phyloP scores from a whole-genome alignment of 495 filamentous ascomycete species.

The Trichoderma parareesei region DNA sequence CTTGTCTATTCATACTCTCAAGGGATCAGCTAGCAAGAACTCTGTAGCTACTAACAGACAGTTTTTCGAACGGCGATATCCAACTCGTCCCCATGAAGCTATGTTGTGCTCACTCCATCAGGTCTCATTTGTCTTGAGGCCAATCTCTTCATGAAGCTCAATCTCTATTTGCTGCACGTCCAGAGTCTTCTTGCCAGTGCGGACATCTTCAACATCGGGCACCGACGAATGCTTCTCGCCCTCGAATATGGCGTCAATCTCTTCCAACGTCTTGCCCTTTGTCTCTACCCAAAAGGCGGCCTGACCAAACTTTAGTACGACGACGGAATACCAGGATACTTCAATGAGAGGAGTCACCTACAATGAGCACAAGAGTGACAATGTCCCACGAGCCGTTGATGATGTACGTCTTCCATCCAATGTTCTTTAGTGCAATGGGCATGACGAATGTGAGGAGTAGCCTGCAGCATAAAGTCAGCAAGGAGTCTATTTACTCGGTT shows the following conservation, averaged over 20 bases:
- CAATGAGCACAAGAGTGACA: conserved; percentile 20
- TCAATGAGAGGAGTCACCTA: conserved; percentile 9
- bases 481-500: conserved; percentile 4
- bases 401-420: conserved; percentile 30
- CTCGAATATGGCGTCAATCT: neutral
- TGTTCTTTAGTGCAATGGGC: conserved; percentile 35
- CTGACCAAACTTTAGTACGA: conserved; percentile 22
- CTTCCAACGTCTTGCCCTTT: conserved; percentile 3
- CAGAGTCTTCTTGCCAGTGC: conserved; percentile 22
- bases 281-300: conserved; percentile 20
- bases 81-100: no score
- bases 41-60: no score
- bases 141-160: conserved; percentile 15
- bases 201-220: conserved; percentile 34
- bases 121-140: neutral
- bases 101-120: neutral
- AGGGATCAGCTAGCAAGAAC: no score
- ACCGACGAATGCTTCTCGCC: conserved; percentile 34
- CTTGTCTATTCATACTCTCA: no score
- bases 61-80: no score
- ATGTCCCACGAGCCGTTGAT: conserved; percentile 27
- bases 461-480: conserved; percentile 12
- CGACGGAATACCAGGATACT: neutral
- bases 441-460: conserved; percentile 40
- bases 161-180: conserved; percentile 19